phyloP scores from a whole-genome alignment of 352 stramenopile species.

The Pythium scleroteichum region DNA sequence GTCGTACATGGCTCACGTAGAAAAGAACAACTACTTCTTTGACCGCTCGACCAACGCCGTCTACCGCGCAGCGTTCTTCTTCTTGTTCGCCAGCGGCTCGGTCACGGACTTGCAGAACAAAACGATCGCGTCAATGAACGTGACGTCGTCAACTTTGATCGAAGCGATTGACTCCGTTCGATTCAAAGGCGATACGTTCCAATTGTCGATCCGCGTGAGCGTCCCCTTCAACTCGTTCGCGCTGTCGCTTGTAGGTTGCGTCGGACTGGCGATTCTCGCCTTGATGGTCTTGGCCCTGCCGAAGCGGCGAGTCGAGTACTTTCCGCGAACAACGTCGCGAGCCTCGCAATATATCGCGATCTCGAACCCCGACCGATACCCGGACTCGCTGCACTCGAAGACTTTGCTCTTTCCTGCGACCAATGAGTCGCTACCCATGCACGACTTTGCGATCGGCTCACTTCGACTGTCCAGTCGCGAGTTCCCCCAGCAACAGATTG shows the following conservation, averaged over 20 bases:
- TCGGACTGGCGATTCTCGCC: not conserved
- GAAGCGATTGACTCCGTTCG: slow-evolving; percentile 10
- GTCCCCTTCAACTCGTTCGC: slow-evolving; percentile 5
- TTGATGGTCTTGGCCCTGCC: slow-evolving; percentile 2
- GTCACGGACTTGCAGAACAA: slow-evolving; percentile 22
- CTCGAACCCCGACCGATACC: slow-evolving; percentile 5
- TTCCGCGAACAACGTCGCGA: not conserved
- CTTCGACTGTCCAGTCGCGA: not conserved
- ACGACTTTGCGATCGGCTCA: slow-evolving; percentile 12
- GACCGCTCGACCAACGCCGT: not conserved
- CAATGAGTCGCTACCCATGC: slow-evolving; percentile 4
- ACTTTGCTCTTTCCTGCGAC: slow-evolving; percentile 12
- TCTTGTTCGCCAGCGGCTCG: slow-evolving; percentile 8
- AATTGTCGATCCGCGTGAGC: slow-evolving; percentile 9
- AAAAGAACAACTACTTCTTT: slow-evolving; percentile 11
- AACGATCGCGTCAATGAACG: not conserved
- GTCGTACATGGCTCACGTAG: slow-evolving; percentile 12
- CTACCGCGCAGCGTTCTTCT: slow-evolving; percentile 5
- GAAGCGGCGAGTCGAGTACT: slow-evolving; percentile 13
- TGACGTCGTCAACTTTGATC: not conserved
- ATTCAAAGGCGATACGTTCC: slow-evolving; percentile 16
- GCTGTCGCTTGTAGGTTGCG: slow-evolving; percentile 6
- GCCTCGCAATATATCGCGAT: slow-evolving; percentile 10
- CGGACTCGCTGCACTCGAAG: slow-evolving; percentile 9
- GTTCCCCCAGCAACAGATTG: slow-evolving; percentile 1